phyloP scores from a whole-genome alignment of 1,139 yeast species.

The Nakaseomyces sp. region DNA sequence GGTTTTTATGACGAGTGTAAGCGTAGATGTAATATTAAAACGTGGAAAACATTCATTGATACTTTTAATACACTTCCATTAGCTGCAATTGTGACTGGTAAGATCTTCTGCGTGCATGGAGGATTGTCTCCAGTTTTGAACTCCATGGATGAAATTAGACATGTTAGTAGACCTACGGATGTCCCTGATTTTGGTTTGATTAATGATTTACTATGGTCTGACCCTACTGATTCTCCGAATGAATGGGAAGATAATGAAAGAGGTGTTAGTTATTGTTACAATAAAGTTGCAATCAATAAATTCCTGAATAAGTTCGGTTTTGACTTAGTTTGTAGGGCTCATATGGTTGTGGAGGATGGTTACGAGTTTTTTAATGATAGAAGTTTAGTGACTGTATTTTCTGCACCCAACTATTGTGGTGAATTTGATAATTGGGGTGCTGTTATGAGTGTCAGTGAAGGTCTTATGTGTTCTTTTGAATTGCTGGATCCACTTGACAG shows the following conservation, averaged over 20 bases:
- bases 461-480: constrained; percentile 83
- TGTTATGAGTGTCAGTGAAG: constrained; percentile 94
- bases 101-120: constrained; percentile 96
- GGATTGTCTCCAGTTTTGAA: constrained; percentile 88
- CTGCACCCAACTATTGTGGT: constrained; percentile 97
- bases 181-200: constrained; percentile 93
- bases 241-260: constrained; percentile 99
- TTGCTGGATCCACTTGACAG: constrained; percentile 89
- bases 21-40: constrained; percentile 81
- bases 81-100: constrained; percentile 92
- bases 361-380: constrained; percentile 94
- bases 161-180: constrained; percentile 89
- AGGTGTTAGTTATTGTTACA: constrained; percentile 94
- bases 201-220: constrained; percentile 91
- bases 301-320: constrained; percentile 81
- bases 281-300: constrained; percentile 85
- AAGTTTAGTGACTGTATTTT: constrained; percentile 85
- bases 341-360: constrained; percentile 98
- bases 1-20: constrained; percentile 98
- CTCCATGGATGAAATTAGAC: constrained; percentile 84
- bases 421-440: constrained; percentile 99
- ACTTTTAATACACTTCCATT: constrained; percentile 91
- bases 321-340: constrained; percentile 93
- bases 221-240: constrained; percentile 87
- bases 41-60: constrained; percentile 90